These are phyloP conservation scores for Cucurbita maxima DNA, from an alignment of 306 rosid genomes.

Conservation along the genomic window DNA sequence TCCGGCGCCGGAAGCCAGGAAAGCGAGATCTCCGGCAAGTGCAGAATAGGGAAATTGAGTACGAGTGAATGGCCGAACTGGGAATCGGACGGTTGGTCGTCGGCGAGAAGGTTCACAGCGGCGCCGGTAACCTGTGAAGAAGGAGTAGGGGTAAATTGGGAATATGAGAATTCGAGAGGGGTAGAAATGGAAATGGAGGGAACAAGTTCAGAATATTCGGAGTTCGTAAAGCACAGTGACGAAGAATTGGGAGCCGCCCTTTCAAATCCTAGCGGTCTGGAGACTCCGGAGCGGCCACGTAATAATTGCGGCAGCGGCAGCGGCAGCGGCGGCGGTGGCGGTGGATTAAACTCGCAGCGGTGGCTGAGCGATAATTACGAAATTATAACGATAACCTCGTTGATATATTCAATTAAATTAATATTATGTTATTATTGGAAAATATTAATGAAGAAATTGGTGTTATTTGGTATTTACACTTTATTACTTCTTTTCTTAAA, in stretches of 20 bases:
- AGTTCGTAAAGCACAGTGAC: not conserved
- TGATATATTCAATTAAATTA: conserved; percentile 7
- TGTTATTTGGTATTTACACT: not conserved
- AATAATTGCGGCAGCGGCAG: not conserved
- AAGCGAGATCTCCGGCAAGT: conserved; percentile 6
- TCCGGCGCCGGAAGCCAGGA: not conserved
- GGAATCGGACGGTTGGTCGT: conserved; percentile 59
- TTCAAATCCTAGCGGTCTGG: not conserved
- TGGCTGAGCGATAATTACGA: not conserved
- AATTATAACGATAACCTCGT: not conserved
- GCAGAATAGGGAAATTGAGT: conserved; percentile 40
- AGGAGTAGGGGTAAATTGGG: not conserved
- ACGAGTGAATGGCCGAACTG: conserved; percentile 35
- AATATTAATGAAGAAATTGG: conserved; percentile 7
- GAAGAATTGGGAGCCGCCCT: conserved; percentile 17
- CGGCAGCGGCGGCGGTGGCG: not conserved
- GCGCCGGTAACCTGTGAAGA: not conserved
- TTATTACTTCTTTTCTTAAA: not conserved
- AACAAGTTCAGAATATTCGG: conserved; percentile 21
- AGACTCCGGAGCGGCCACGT: conserved; percentile 7
- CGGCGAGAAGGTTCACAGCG: conserved; percentile 25
- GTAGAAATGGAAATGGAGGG: conserved; percentile 9
- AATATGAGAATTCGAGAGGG: not conserved
- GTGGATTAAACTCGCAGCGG: not conserved
- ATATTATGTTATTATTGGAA: not conserved